These are phyloP conservation scores for Schrenkiella parvula DNA, from an alignment of 345 rosid genomes.

Conservation along the genomic window DNA sequence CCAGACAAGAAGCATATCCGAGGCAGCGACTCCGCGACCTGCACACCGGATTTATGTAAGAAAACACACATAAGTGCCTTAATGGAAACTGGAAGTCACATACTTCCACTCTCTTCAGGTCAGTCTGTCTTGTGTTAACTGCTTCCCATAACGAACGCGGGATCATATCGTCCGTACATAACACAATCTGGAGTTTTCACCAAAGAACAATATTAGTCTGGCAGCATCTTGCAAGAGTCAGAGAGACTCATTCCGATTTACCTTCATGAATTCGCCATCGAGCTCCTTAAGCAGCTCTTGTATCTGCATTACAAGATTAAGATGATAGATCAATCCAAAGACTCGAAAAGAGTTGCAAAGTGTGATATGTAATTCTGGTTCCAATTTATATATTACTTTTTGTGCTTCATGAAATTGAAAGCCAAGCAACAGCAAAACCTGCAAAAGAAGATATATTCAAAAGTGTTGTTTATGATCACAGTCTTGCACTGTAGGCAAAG, in stretches of 20 bases:
- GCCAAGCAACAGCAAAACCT: constrained; percentile 78
- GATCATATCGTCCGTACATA: constrained; percentile 77
- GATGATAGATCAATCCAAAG: constrained; percentile 1
- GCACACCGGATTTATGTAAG: constrained; percentile 3
- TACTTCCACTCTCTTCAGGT: constrained; percentile 59
- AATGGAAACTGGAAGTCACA: neutral
- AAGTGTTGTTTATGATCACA: constrained; percentile 12
- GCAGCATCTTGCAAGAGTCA: neutral
- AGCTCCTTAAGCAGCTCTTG: constrained; percentile 59
- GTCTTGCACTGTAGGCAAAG: neutral
- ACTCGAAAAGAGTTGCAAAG: neutral
- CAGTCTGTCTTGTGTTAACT: constrained; percentile 63
- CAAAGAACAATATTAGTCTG: neutral
- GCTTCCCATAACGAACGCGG: constrained; percentile 68
- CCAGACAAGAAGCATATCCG: constrained; percentile 85
- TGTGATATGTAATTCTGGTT: neutral
- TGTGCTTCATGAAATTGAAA: constrained; percentile 56
- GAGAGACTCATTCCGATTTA: constrained; percentile 11
- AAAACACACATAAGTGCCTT: neutral
- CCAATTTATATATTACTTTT: constrained; percentile 40
- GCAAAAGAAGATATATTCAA: constrained; percentile 2
- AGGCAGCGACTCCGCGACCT: constrained; percentile 65
- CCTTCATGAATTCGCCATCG: constrained; percentile 89
- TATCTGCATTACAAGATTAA: constrained; percentile 43
- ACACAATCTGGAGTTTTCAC: constrained; percentile 41